Evolutionary conservation across 805 yeast species (phyloP).

Genomic region (Zygotorulaspora chibaensis): DNA sequence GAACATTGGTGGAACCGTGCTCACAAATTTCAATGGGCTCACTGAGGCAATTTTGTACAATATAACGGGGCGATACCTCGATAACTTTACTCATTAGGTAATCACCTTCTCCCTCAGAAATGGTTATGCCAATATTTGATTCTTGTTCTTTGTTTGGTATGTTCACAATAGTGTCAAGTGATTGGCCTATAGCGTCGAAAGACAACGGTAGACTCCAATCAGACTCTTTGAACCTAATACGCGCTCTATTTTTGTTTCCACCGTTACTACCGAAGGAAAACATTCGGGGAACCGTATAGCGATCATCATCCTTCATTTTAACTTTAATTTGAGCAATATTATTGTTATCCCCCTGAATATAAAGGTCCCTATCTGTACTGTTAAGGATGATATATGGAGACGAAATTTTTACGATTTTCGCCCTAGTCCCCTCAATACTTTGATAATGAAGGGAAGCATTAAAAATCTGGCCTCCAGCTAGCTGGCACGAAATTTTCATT

Average conservation of each 20-base stretch:
- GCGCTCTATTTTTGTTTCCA: constrained; percentile 62
- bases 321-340: constrained; percentile 51
- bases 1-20: constrained; percentile 54
- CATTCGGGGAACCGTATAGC: constrained; percentile 57
- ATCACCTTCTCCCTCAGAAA: constrained; percentile 81
- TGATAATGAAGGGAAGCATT: constrained; percentile 62
- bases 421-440: constrained; percentile 44
- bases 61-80: constrained; percentile 76
- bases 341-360: constrained; percentile 50
- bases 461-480: constrained; percentile 63
- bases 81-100: constrained; percentile 74
- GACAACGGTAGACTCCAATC: constrained; percentile 69
- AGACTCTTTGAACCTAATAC: constrained; percentile 62
- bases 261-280: constrained; percentile 70
- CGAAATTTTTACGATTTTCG: constrained; percentile 62
- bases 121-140: constrained; percentile 67
- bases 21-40: constrained; percentile 59
- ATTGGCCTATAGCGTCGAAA: constrained; percentile 87
- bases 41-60: constrained; percentile 58
- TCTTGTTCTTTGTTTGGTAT: constrained; percentile 52
- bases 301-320: constrained; percentile 24
- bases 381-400: constrained; percentile 84
- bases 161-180: constrained; percentile 52
- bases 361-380: constrained; percentile 65
- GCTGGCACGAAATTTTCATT: constrained; percentile 45